A percentile compares a stretch with the other conserved stretches of the same genome.
These are phyloP conservation scores for Nemophila menziesii DNA, from an alignment of 257 asterid genomes.

Conservation along the genomic window DNA sequence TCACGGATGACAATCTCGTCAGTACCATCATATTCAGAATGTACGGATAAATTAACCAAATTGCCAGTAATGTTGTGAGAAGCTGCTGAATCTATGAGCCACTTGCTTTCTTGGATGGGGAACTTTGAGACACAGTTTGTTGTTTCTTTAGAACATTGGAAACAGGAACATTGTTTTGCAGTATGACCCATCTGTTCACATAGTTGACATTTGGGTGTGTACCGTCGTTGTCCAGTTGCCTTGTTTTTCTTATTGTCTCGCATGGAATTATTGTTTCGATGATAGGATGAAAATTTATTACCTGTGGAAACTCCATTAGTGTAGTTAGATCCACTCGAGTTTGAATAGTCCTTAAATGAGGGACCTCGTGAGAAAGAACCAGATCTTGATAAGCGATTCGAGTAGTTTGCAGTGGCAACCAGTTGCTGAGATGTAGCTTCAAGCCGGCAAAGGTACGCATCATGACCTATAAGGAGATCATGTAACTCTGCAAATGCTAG, in stretches of 20 bases:
- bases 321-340: no score
- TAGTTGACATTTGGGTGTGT: background rate
- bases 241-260: no score
- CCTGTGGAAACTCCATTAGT: background rate
- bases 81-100: slow-evolving; percentile 2
- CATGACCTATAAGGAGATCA: background rate
- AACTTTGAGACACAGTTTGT: background rate
- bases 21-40: slow-evolving; percentile 6
- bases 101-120: background rate
- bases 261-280: no score
- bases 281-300: background rate
- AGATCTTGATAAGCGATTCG: background rate
- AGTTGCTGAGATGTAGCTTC: slow-evolving; percentile 1
- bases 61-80: slow-evolving; percentile 1
- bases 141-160: no score
- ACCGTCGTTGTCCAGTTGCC: background rate
- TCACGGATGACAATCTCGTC: background rate
- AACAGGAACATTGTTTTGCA: background rate
- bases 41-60: background rate
- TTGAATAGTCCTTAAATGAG: background rate
- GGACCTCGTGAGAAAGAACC: background rate
- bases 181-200: slow-evolving; percentile 2
- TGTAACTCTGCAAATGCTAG: no score
- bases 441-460: background rate
- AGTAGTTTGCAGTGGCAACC: background rate